Evolutionary conservation across 2,329 filamentous ascomycete genomes (phyloP), one percentile per base, ranked within the genome.

Genomic region (Teratosphaeria epicoccoides): DNA sequence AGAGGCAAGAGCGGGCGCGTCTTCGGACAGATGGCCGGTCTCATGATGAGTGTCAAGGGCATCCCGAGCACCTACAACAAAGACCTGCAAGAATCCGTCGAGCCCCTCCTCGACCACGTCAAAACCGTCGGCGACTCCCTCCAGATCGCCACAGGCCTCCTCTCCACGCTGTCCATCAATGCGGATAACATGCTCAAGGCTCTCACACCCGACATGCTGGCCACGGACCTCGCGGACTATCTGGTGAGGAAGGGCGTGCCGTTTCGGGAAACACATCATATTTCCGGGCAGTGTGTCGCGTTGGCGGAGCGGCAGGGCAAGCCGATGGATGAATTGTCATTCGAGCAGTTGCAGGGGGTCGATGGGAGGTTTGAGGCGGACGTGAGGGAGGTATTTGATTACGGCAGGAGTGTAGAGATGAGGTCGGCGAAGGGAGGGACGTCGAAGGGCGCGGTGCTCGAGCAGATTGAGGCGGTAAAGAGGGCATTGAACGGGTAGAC

Each of bases 51-150:
- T 33, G 76, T 83, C 68, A 84, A 85, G 69, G 85, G 85, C 51
- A 79, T 93, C 24, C 86, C 87, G 1, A 85, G 80, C 43, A 88
- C 85, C 2, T 94, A 94, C 75, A 91, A 94, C 75, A 95, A 94
- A 71, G 88, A 95, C 68, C 71, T 94, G n/a, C 88, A 95, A 70
- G 88, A 95, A 71, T 84, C 81, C 53, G 83, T 87, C 55, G 85
- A 94, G 75, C 84, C 85, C n/a, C 81, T 95, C 71, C 79, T 95
- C 47, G 87, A 94, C 68, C 81, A 84, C 66, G 80, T 90, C 69
- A 87, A 89, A 77, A 91, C 87, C 5, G 77, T 93, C 55, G 79
- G 78, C 52, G 85, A 94, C 73, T 88, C 85, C 64, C 78, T 94
- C 50, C 82, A 85, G 68, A 95, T 95, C 61, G 86, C 87, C 24